Base-by-base conservation (phyloP, 495 filamentous ascomycete genomes). In the Achaetomiella virescens region DNA sequence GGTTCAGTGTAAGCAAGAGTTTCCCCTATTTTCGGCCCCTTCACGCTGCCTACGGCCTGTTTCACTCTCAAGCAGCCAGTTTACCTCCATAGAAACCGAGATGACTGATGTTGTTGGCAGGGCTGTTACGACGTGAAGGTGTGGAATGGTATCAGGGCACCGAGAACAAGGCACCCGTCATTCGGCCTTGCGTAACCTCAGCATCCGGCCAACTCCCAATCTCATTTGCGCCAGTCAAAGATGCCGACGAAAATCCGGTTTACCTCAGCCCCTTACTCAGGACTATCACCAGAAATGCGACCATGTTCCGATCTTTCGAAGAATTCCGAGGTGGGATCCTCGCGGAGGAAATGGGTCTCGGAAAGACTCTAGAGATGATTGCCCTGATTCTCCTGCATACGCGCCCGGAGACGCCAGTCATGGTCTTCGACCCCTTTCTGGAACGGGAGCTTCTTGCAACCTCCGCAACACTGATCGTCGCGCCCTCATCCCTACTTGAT, bases 301-400 rank as follows among this genome's bases (percentile, higher is more conserved):
- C 67, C 24, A 42, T 68, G 8, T 84, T 84, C 62, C 51, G 61
- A 25, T 66, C 74, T 37, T 61, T 68, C 9, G 67, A 76, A 43
- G 63, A 58, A 2, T 52, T 88, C 27, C 81, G 76, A 45, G 86
- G 86, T 27, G 87, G 87, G 40, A 84, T 82, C 27, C 78, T 98
- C 20, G 89, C 91, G 0, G 92, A 98, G 68, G 93, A 98, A 70
- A 97, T 97, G 93, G 92, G 92, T 0, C 73, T 98, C 5, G 93
- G 93, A 1, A 98, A 98, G 67, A 97, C 93, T 0, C 81, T 97
- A 18, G 93, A 98, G 67, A 78, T 92, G 48, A 88, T 93, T 43
- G 81, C 87, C 2, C 70, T 97, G 18, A 84, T 95, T 0, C 79
- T 79, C 42, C 65, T 87, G 43, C 84, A 95, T 62, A 72, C 54